These are phyloP conservation scores for Teratosphaeria destructans DNA, from an alignment of 2,329 filamentous ascomycete species.

Conservation along the genomic window DNA sequence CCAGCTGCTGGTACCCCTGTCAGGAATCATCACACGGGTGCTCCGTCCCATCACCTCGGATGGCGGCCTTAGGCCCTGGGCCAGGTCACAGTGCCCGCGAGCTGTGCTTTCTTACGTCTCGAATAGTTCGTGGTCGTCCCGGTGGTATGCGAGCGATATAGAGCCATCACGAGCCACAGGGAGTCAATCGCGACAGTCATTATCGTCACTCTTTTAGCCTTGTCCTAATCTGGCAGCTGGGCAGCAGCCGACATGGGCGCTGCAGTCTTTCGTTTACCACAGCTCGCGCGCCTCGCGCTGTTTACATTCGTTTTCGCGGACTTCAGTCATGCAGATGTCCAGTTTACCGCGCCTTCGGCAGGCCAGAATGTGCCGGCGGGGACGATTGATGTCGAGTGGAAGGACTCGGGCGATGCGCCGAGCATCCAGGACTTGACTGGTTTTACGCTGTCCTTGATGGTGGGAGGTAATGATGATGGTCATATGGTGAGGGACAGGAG, in stretches of 20 bases:
- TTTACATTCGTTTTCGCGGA: not conserved
- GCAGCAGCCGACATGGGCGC: not conserved
- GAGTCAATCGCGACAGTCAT: not conserved
- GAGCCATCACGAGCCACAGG: not conserved
- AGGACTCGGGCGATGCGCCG: constrained; percentile 1
- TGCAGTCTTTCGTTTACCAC: not conserved
- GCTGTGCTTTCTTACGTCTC: too few relatives aligned
- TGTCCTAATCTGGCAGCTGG: not conserved
- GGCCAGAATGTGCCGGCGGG: not conserved
- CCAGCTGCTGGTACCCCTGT: not conserved
- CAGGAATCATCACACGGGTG: not conserved
- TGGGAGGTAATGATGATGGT: constrained; percentile 1
- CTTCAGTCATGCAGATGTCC: not conserved
- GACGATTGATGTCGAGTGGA: constrained; percentile 3
- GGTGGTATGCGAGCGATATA: too few relatives aligned
- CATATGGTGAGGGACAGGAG: not conserved
- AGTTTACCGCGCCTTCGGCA: constrained; percentile 1
- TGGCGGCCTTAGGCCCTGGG: not conserved
- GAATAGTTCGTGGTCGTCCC: too few relatives aligned
- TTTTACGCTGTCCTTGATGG: constrained; percentile 2
- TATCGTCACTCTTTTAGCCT: not conserved
- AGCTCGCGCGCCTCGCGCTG: not conserved
- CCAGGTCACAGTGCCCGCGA: too few relatives aligned
- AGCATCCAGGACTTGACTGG: not conserved
- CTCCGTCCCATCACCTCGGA: not conserved